Conservation (phyloP, 2,329 filamentous ascomycete species). For the Chaetomiaceae sp. region DNA sequence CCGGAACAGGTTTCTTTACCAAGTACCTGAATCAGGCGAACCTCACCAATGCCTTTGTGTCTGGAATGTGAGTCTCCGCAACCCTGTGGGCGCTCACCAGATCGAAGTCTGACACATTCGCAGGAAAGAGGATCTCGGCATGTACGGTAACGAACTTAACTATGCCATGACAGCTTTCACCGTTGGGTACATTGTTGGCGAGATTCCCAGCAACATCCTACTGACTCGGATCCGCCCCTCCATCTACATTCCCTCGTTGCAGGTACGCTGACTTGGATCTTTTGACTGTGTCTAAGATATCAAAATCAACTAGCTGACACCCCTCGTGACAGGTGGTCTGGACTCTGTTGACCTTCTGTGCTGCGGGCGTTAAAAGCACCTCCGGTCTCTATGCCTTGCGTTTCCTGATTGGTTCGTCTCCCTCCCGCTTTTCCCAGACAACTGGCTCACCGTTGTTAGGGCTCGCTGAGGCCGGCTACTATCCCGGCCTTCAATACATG, state of each 20-base stretch:
- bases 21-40: not conserved
- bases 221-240: conserved; percentile 39
- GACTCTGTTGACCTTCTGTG: conserved; percentile 29
- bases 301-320: not conserved
- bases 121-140: conserved; percentile 32
- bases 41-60: not conserved
- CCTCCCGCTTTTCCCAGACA: not conserved
- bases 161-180: conserved; percentile 35
- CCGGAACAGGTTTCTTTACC: not conserved
- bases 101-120: conserved; percentile 6
- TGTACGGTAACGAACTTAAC: conserved; percentile 35
- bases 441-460: conserved; percentile 36
- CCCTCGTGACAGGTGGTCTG: not conserved
- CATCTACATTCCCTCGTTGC: conserved; percentile 39
- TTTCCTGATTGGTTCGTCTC: not conserved
- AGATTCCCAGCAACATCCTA: conserved; percentile 35
- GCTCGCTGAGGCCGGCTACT: conserved; percentile 37
- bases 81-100: not conserved
- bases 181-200: conserved; percentile 37
- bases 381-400: not conserved
- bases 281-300: too few species aligned
- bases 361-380: conserved; percentile 25
- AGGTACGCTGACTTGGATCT: conserved; percentile 27
- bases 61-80: not conserved
- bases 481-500: conserved; percentile 40